Evolutionary conservation across 495 filamentous ascomycete genomes (phyloP).

Genomic region (Penicillium tannophilum): DNA sequence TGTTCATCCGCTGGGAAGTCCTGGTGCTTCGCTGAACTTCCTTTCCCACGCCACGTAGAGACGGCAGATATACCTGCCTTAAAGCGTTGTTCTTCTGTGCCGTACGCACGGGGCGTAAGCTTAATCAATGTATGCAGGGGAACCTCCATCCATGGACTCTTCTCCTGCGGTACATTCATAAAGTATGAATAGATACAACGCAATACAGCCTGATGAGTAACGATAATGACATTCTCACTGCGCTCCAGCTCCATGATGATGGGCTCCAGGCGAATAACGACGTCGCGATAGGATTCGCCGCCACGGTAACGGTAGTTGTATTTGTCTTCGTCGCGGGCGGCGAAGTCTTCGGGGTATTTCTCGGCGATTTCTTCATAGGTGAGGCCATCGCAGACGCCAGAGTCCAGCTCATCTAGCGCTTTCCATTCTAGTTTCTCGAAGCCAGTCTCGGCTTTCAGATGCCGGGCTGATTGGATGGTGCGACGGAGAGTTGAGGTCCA

Average conservation of each 20-base stretch:
- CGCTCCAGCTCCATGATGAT: constrained; percentile 99
- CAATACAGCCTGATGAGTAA: constrained; percentile 95
- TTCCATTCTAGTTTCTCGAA: constrained; percentile 98
- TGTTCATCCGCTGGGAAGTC: constrained; percentile 34
- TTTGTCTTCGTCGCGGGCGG: constrained; percentile 93
- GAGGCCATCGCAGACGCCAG: constrained; percentile 92
- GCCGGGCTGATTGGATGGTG: constrained; percentile 87
- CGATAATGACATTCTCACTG: constrained; percentile 94
- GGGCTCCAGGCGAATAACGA: constrained; percentile 94
- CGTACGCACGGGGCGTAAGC: constrained; percentile 91
- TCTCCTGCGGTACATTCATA: constrained; percentile 91
- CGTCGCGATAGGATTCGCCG: constrained; percentile 95
- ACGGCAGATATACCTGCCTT: constrained; percentile 92
- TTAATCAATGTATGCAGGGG: constrained; percentile 96
- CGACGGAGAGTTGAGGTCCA: constrained; percentile 96
- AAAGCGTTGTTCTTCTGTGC: constrained; percentile 82
- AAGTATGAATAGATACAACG: constrained; percentile 98
- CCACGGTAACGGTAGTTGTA: constrained; percentile 99
- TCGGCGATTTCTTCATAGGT: constrained; percentile 93
- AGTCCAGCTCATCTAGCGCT: constrained; percentile 94
- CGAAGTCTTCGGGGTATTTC: constrained; percentile 90
- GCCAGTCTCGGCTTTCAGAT: constrained; percentile 62
- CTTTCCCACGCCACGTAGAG: constrained; percentile 91
- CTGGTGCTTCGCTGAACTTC: constrained; percentile 78
- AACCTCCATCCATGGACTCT: constrained; percentile 96